Conservation (phyloP, 2,329 filamentous ascomycete genomes). For the Claviceps sorghi region DNA sequence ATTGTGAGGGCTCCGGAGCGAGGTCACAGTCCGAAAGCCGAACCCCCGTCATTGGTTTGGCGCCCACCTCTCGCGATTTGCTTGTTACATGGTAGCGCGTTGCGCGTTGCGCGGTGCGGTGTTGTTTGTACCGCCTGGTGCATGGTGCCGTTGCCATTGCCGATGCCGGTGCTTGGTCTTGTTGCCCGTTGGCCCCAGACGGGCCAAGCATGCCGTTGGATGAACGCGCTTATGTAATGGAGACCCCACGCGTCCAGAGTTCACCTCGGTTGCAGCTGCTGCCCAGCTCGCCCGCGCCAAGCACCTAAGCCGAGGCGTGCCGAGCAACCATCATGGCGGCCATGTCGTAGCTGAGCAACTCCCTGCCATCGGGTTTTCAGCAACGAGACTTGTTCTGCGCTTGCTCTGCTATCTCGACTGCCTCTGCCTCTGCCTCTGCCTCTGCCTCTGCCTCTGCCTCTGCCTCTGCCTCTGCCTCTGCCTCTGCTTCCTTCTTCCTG, state of each 20-base stretch:
- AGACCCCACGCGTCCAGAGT: no score
- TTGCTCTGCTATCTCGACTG: not conserved
- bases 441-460: not conserved
- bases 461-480: not conserved
- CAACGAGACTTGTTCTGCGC: not conserved
- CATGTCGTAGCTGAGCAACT: slow-evolving; percentile 1
- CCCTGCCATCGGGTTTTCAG: not conserved
- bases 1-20: no score
- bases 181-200: no score
- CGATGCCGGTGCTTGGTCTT: no score
- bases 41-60: no score
- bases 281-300: slow-evolving; percentile 9
- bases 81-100: not conserved
- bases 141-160: no score
- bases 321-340: slow-evolving; percentile 12
- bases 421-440: no score
- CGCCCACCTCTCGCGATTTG: not conserved
- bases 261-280: not conserved
- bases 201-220: no score
- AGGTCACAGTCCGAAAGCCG: no score
- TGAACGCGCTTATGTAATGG: no score
- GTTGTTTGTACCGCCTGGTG: no score
- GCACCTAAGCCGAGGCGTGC: slow-evolving; percentile 25
- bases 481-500: not conserved
- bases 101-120: no score